Evolutionary conservation across 2,329 filamentous ascomycete species (phyloP), one percentile per base, ranked within the genome.

Genomic region (Aspergillus sp.): DNA sequence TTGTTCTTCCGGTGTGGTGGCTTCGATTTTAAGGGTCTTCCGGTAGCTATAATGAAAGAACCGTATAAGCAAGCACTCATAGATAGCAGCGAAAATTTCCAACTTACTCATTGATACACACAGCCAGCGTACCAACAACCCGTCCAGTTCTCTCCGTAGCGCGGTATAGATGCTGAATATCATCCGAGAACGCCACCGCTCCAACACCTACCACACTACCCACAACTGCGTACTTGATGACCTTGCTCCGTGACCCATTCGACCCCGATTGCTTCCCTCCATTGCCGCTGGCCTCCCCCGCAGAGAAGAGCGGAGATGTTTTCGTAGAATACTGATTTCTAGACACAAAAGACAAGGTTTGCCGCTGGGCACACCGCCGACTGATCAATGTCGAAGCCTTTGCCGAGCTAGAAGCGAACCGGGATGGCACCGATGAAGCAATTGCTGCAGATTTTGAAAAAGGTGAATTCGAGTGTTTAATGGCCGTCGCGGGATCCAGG

Each of bases 61-160:
- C 8, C 31, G 6, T 32, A 34, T 52, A 38, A 59, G 45, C 32
- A 19, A 4, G 26, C 6, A 9, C 13, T 8, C 12, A 13, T 33
- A 26, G 7, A 5, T 32, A 19, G 13, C 33, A 29, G 5, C 12
- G 11, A 13, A 29, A 39, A n/a, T n/a, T 31, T 5, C 48, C 39
- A 27, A 72, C 76, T 58, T 74, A 95, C 89, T 95, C 91, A 61
- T 91, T 90, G 52, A 97, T 93, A 69, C 86, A 90, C 45, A 95
- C 73, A 10, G 80, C 81, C 56, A 97, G 67, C 27, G 87, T 81
- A 27, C 78, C 74, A 8, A 83, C 82, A 19, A 97, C 91, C 49
- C 91, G 79, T 7, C 86, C 86, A 30, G 86, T 86, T 52, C 91
- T 79, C 69, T 89, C 83, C 2, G 79, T 79, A 8, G 88, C 86